Base-by-base conservation (phyloP, 768 basidiomycete species). In the Podaxis pistillaris region DNA sequence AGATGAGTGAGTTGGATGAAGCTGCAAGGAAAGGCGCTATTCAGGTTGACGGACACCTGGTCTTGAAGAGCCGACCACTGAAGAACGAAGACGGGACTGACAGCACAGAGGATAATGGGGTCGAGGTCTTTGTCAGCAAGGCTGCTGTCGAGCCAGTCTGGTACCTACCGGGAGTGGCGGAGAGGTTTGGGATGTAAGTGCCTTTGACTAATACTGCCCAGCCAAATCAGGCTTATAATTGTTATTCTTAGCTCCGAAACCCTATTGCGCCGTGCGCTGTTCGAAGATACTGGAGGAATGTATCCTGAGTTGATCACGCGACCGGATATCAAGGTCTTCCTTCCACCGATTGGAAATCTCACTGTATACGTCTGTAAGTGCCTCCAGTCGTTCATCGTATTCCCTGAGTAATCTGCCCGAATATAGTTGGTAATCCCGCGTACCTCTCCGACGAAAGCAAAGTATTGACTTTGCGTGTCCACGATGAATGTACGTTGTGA, bases 121-220 rank as follows among this genome's bases (percentile, higher is more conserved):
- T 98, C 17, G 96, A 98, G 78, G 85, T 98, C 12, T 85, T 78
- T 51, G 84, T 90, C n/a, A 88, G 86, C 72, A 98, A 98, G 76
- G 96, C 95, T 0, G 96, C 96, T 0, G 89, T 98, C 7, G 96
- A 98, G 71, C 96, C 96, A 0, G 95, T 98, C 13, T 98, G 96
- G 96, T 93, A 90, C 72, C 77, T 97, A 1, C 96, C 96, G 49
- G 94, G 94, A 11, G 87, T 98, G 1, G 96, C 96, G 0, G 90
- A 93, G 67, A 81, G 96, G n/a, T 94, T 98, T 68, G 90, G 88
- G 22, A 94, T 97, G 93, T 92, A 68, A 70, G 90, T 80, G 15
- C 28, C 56, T 1, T 26, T 53, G 40, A 6, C 49, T 56, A 36
- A 55, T 61, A 46, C 1, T 28, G 11, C 58, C 22, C 56, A 52